phyloP scores from a whole-genome alignment of 106 monocot species.

The Ottelia alismoides region DNA sequence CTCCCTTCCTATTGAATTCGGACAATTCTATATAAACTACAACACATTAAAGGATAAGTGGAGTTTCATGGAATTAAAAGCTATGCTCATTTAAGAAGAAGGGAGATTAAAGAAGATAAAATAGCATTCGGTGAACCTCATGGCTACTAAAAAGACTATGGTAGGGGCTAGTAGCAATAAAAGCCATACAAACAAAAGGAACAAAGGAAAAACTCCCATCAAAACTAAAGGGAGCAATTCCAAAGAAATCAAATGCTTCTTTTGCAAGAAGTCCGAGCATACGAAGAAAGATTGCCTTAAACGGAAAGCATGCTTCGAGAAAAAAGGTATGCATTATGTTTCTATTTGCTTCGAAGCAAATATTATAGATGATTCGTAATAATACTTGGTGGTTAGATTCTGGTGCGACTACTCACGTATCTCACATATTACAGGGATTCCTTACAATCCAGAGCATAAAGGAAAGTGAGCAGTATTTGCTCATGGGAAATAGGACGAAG shows the following conservation, averaged over 20 bases:
- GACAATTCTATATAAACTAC: conserved; percentile 6
- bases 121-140: neutral
- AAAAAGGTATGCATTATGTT: neutral
- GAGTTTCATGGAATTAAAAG: conserved; percentile 3
- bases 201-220: neutral
- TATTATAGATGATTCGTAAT: neutral
- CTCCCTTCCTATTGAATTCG: conserved; percentile 4
- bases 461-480: neutral
- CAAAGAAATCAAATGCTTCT: neutral
- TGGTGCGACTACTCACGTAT: neutral
- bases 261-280: neutral
- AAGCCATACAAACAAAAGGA: neutral
- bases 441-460: neutral
- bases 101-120: conserved; percentile 9
- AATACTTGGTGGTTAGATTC: neutral
- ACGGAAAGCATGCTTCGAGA: neutral
- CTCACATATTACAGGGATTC: neutral
- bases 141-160: neutral
- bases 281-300: neutral
- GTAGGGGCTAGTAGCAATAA: neutral
- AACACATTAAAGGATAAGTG: conserved; percentile 9
- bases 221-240: neutral
- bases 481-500: neutral
- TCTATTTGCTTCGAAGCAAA: neutral
- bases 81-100: conserved; percentile 7